Percentiles rank a stretch among this genome's conserved stretches.
phyloP scores from a whole-genome alignment of 75 land plant species.

The Larix kaempferi region DNA sequence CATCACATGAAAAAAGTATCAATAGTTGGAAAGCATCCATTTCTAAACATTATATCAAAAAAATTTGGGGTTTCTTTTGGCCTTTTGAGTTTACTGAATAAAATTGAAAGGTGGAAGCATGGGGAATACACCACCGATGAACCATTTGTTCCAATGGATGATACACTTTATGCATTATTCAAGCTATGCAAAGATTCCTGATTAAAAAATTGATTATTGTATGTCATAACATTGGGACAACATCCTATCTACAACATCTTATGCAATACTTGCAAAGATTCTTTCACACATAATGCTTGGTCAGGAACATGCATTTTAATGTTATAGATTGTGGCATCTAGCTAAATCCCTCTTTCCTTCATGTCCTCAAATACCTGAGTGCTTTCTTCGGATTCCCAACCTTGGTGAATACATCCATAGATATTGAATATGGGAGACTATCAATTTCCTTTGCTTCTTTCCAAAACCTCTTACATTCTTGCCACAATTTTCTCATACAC shows the following conservation, averaged over 20 bases:
- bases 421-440: constrained; percentile 43
- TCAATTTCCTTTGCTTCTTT: constrained; percentile 37
- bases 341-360: constrained; percentile 29
- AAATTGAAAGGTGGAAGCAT: constrained; percentile 54
- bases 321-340: constrained; percentile 28
- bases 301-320: constrained; percentile 40
- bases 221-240: constrained; percentile 59
- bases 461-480: constrained; percentile 54
- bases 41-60: constrained; percentile 49
- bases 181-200: constrained; percentile 44
- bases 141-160: constrained; percentile 42
- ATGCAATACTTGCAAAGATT: constrained; percentile 17
- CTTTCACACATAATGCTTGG: constrained; percentile 28
- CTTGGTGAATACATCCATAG: constrained; percentile 41
- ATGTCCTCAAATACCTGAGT: constrained; percentile 52
- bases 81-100: constrained; percentile 32
- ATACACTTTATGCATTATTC: constrained; percentile 38
- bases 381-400: constrained; percentile 55
- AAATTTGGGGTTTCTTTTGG: constrained; percentile 39
- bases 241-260: constrained; percentile 58
- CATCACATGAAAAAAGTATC: constrained; percentile 64
- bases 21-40: constrained; percentile 44
- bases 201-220: constrained; percentile 53
- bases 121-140: constrained; percentile 38
- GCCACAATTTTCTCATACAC: constrained; percentile 40